These are phyloP conservation scores for Amanita jacksonii DNA, from an alignment of 768 basidiomycete genomes.

Conservation along the genomic window DNA sequence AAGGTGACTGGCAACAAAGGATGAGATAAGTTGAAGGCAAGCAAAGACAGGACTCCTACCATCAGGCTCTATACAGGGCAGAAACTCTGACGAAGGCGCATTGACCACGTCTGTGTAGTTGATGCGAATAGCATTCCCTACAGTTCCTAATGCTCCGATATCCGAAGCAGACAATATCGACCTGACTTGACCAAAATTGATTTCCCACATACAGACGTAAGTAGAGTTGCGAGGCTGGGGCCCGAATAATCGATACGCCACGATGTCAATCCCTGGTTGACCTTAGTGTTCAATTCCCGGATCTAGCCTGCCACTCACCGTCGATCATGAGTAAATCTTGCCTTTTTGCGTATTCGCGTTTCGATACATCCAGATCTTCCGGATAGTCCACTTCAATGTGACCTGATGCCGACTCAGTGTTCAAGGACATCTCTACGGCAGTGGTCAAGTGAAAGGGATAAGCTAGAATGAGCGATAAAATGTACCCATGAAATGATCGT, in stretches of 20 bases:
- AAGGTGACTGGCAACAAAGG: constrained; percentile 59
- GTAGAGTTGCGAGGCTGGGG: constrained; percentile 75
- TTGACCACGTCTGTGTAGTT: constrained; percentile 75
- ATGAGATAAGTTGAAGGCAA: background rate
- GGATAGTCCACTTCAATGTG: constrained; percentile 37
- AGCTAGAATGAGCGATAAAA: background rate
- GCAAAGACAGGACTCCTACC: constrained; percentile 31
- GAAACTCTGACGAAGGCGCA: constrained; percentile 64
- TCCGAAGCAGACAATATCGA: constrained; percentile 46
- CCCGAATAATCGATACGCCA: constrained; percentile 82
- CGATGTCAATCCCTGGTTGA: constrained; percentile 62
- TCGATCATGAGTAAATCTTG: constrained; percentile 40
- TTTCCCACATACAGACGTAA: constrained; percentile 93
- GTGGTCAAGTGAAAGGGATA: background rate
- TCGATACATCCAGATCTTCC: constrained; percentile 27
- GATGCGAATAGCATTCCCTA: constrained; percentile 46
- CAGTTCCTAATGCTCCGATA: constrained; percentile 38
- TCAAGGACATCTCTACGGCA: constrained; percentile 64
- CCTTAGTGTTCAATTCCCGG: background rate
- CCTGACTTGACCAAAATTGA: constrained; percentile 58
- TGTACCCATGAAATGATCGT: constrained; percentile 85
- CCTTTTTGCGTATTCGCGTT: constrained; percentile 12
- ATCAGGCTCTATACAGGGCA: constrained; percentile 63
- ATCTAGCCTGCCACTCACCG: constrained; percentile 18
- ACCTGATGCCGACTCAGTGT: constrained; percentile 52